Conservation (phyloP, 257 asterid species). For the Penstemon eatonii region DNA sequence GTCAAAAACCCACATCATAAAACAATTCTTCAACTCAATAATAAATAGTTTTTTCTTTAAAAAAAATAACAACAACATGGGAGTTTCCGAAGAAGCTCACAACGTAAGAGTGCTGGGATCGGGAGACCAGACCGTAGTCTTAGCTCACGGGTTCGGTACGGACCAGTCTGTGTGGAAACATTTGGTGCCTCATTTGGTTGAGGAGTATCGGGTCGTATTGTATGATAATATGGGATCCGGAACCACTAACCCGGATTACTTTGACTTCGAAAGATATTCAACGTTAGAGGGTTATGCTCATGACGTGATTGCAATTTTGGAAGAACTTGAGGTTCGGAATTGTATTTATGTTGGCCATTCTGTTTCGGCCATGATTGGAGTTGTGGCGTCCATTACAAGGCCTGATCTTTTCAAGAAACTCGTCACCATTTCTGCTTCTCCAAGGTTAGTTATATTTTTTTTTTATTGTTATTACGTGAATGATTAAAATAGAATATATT, state of each 20-base stretch:
- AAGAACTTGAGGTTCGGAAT: conserved; percentile 35
- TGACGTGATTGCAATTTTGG: conserved; percentile 54
- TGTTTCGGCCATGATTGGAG: conserved; percentile 45
- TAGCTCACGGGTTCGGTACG: conserved; percentile 56
- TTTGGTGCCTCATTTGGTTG: conserved; percentile 46
- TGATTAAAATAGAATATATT: no score
- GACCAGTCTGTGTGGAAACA: conserved; percentile 62
- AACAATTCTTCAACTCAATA: no score
- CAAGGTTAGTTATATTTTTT: background rate
- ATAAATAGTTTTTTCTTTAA: no score
- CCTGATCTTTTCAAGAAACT: conserved; percentile 18
- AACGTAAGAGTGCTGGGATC: conserved; percentile 15
- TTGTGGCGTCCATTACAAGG: conserved; percentile 4
- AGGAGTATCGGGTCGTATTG: conserved; percentile 41
- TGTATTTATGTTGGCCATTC: conserved; percentile 35
- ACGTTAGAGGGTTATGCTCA: conserved; percentile 46
- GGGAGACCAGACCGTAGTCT: conserved; percentile 34
- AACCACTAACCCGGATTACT: conserved; percentile 45
- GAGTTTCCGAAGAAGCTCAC: conserved; percentile 15
- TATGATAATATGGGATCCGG: conserved; percentile 63
- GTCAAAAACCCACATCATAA: no score
- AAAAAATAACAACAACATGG: conserved; percentile 7
- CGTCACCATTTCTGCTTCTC: conserved; percentile 13
- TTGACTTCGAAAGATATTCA: conserved; percentile 17
- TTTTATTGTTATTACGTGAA: background rate